A percentile compares a stretch with the other conserved stretches of the same genome.
These are phyloP conservation scores for Angophora floribunda DNA, from an alignment of 345 rosid genomes.

Conservation along the genomic window DNA sequence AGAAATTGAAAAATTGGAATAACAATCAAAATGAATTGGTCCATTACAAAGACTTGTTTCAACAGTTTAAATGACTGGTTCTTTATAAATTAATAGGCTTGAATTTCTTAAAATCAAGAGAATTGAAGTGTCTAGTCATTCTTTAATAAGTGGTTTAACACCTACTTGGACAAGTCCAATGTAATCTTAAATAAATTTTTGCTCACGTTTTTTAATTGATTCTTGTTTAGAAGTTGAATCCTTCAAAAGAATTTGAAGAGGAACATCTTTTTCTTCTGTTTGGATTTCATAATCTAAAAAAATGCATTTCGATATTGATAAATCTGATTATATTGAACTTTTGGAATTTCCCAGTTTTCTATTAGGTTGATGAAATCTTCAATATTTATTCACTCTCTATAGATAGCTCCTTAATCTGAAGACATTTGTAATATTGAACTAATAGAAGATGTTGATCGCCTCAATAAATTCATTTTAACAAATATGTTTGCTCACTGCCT, in stretches of 20 bases:
- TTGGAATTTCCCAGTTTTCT: background rate
- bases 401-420: background rate
- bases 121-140: background rate
- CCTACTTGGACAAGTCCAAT: background rate
- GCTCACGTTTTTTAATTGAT: background rate
- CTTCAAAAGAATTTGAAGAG: background rate
- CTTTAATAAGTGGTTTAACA: background rate
- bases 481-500: background rate
- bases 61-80: background rate
- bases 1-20: background rate
- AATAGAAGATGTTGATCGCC: background rate
- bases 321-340: background rate
- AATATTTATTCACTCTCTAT: background rate
- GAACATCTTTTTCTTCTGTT: background rate
- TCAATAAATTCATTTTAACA: background rate
- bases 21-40: background rate
- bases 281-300: background rate
- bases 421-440: background rate
- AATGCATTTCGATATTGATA: background rate
- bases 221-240: background rate
- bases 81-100: background rate
- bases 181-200: too few relatives aligned
- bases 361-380: background rate
- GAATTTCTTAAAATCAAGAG: background rate
- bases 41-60: background rate